Percentiles rank a stretch among this genome's conserved stretches.
Evolutionary conservation across 176 grass and related monocot species (phyloP).

Genomic region (Triticum timopheevii): DNA sequence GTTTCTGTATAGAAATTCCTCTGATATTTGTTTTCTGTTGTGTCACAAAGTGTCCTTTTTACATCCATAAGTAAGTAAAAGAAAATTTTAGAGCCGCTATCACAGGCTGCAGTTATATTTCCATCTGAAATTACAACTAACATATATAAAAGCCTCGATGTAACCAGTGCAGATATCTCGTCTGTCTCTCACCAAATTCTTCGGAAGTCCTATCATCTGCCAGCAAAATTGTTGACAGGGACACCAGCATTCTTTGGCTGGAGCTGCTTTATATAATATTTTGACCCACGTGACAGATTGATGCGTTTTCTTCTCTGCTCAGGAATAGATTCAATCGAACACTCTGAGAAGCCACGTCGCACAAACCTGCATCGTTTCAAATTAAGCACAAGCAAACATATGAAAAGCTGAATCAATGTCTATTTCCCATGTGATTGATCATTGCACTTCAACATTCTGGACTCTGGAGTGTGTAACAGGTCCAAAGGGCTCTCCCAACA

Average conservation of each 20-base stretch:
- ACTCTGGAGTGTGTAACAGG: not conserved
- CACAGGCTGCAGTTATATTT: not conserved
- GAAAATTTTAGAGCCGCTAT: not conserved
- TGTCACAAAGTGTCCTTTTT: not conserved
- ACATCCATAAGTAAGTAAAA: not conserved
- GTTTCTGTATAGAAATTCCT: not conserved
- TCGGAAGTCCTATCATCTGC: constrained; percentile 17
- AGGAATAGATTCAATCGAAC: constrained; percentile 75
- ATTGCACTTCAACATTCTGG: not conserved
- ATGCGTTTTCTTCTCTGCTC: constrained; percentile 65
- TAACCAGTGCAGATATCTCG: not conserved
- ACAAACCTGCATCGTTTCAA: constrained; percentile 70
- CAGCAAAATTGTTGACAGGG: constrained; percentile 37
- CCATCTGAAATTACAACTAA: not conserved
- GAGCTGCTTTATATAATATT: constrained; percentile 84
- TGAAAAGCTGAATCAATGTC: not conserved
- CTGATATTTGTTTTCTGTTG: not conserved
- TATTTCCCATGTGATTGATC: not conserved
- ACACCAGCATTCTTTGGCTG: constrained; percentile 52
- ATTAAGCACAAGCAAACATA: constrained; percentile 25
- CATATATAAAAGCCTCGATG: not conserved
- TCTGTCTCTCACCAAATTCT: not conserved
- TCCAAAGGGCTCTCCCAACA: not conserved
- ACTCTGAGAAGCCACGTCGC: constrained; percentile 72
- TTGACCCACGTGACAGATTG: constrained; percentile 77